Percentiles rank a stretch among this genome's conserved stretches.
phyloP scores from a whole-genome alignment of 495 filamentous ascomycete species.

The Elasticomyces elasticus region DNA sequence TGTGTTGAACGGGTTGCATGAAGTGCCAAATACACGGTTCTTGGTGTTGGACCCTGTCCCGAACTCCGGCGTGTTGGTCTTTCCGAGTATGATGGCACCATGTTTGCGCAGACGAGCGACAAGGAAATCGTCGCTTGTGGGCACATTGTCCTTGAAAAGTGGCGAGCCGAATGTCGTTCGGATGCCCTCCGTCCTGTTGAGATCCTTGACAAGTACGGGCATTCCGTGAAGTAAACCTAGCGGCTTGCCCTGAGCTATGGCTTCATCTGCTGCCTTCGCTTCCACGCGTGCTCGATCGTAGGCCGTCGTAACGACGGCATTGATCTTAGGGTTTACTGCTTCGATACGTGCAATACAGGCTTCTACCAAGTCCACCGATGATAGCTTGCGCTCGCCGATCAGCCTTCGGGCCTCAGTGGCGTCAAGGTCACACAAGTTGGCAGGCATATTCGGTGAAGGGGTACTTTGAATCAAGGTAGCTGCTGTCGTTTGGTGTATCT shows the following conservation, averaged over 20 bases:
- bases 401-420: not conserved
- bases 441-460: no score
- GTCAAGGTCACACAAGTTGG: constrained; percentile 1
- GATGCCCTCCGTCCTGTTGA: not conserved
- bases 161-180: not conserved
- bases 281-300: not conserved
- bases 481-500: no score
- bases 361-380: not conserved
- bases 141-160: not conserved
- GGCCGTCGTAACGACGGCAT: not conserved
- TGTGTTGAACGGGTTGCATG: not conserved
- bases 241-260: not conserved
- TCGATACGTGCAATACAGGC: not conserved
- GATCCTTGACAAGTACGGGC: not conserved
- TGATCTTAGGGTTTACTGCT: not conserved
- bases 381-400: not conserved
- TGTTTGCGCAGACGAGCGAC: not conserved
- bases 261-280: not conserved
- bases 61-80: not conserved
- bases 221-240: not conserved
- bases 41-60: not conserved
- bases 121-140: not conserved
- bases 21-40: not conserved
- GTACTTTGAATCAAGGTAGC: no score
- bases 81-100: not conserved